phyloP scores from a whole-genome alignment of 441 rosid species.

The Arabidopsis hybrid region DNA sequence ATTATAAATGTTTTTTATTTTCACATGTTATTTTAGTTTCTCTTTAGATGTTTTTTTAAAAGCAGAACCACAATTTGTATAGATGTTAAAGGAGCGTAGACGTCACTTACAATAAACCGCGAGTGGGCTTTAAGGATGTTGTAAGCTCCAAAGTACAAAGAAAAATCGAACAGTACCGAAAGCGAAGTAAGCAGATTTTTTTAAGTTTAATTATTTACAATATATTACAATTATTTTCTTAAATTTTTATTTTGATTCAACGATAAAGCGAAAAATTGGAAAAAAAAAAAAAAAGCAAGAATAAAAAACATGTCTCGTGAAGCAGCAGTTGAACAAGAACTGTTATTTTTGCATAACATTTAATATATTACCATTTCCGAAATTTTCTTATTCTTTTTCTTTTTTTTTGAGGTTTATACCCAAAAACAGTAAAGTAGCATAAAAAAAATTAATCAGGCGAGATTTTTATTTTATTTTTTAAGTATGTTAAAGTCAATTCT shows the following conservation, averaged over 20 bases:
- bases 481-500: no score
- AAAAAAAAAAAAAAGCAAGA: slow-evolving; percentile 10
- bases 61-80: background rate
- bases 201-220: slow-evolving; percentile 5
- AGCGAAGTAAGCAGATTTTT: slow-evolving; percentile 36
- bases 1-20: no score
- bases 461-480: no score
- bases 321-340: slow-evolving; percentile 40
- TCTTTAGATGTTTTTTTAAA: background rate
- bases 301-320: slow-evolving; percentile 44
- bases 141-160: slow-evolving; percentile 43
- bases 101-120: slow-evolving; percentile 13
- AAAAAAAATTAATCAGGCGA: no score
- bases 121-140: slow-evolving; percentile 20
- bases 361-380: slow-evolving; percentile 11
- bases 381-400: background rate
- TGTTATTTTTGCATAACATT: slow-evolving; percentile 20
- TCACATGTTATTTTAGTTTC: background rate
- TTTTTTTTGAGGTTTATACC: background rate
- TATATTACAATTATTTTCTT: background rate
- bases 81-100: slow-evolving; percentile 24
- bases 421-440: no score
- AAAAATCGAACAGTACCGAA: slow-evolving; percentile 42
- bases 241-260: background rate
- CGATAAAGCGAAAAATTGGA: background rate